Conservation (phyloP, 2,329 filamentous ascomycete species). For the Coleophoma eucalyptorum region DNA sequence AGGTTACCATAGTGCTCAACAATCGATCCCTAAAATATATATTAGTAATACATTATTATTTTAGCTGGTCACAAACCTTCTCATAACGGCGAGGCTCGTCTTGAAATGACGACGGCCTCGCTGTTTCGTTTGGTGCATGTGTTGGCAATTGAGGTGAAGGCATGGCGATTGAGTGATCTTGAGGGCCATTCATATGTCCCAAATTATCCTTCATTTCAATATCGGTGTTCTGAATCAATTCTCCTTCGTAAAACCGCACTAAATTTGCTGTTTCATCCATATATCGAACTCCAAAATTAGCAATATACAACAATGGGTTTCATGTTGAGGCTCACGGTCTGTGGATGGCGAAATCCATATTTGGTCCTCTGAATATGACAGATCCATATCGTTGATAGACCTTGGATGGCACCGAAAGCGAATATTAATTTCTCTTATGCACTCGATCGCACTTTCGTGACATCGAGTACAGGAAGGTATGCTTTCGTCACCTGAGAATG, state of each 20-base stretch:
- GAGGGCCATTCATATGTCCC: background rate
- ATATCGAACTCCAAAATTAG: background rate
- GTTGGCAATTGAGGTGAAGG: too few species aligned
- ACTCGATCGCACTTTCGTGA: background rate
- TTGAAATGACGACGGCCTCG: too few species aligned
- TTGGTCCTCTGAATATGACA: background rate
- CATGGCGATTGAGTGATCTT: background rate
- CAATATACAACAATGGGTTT: too few species aligned
- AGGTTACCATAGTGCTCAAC: too few species aligned
- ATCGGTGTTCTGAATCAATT: background rate
- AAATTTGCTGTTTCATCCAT: background rate
- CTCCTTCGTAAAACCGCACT: background rate
- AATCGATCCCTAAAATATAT: too few species aligned
- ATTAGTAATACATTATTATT: too few species aligned
- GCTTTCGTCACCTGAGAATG: background rate
- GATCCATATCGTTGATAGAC: background rate
- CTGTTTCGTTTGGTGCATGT: too few species aligned
- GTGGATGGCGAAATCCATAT: background rate
- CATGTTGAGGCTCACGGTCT: background rate
- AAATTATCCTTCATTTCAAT: background rate
- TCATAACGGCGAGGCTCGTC: too few species aligned
- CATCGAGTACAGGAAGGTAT: conserved; percentile 1
- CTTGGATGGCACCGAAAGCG: background rate
- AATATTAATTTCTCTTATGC: background rate
- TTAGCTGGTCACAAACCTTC: too few species aligned